phyloP scores from a whole-genome alignment of 2,329 filamentous ascomycete genomes.

The Arthrocladium fulminans region DNA sequence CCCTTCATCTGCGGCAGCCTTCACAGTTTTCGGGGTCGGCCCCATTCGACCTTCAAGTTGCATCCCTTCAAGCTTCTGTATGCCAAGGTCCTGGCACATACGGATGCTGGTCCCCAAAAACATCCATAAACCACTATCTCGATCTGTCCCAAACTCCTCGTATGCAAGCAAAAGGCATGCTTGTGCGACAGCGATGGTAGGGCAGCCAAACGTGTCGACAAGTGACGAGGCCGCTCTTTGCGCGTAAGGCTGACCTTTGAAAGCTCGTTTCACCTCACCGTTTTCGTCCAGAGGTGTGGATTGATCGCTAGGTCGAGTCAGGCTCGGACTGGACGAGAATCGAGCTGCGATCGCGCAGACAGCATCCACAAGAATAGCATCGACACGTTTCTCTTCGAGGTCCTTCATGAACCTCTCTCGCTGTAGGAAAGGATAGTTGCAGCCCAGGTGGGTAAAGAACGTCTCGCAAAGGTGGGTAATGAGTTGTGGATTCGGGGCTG shows the following conservation, averaged over 20 bases:
- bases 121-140: slow-evolving; percentile 90
- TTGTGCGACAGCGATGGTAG: slow-evolving; percentile 74
- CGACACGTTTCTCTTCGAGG: slow-evolving; percentile 69
- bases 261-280: slow-evolving; percentile 41
- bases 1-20: slow-evolving; percentile 31
- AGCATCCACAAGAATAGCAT: slow-evolving; percentile 77
- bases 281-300: slow-evolving; percentile 35
- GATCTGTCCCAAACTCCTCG: slow-evolving; percentile 78
- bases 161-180: slow-evolving; percentile 77
- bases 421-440: slow-evolving; percentile 75
- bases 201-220: slow-evolving; percentile 73
- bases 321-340: slow-evolving; percentile 57
- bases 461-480: slow-evolving; percentile 69
- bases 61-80: slow-evolving; percentile 73
- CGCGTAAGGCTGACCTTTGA: slow-evolving; percentile 69
- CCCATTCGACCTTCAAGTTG: slow-evolving; percentile 48
- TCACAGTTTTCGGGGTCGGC: slow-evolving; percentile 49
- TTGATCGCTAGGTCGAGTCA: slow-evolving; percentile 44
- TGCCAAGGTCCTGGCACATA: slow-evolving; percentile 68
- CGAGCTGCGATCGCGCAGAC: slow-evolving; percentile 74
- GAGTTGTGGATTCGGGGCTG: slow-evolving; percentile 61
- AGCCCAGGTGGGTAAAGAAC: slow-evolving; percentile 75
- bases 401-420: slow-evolving; percentile 63
- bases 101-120: slow-evolving; percentile 81
- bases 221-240: slow-evolving; percentile 75